Evolutionary conservation across 1,284 basidiomycete genomes (phyloP), one percentile per base, ranked within the genome.

Genomic region (Ustilago xerochloae): DNA sequence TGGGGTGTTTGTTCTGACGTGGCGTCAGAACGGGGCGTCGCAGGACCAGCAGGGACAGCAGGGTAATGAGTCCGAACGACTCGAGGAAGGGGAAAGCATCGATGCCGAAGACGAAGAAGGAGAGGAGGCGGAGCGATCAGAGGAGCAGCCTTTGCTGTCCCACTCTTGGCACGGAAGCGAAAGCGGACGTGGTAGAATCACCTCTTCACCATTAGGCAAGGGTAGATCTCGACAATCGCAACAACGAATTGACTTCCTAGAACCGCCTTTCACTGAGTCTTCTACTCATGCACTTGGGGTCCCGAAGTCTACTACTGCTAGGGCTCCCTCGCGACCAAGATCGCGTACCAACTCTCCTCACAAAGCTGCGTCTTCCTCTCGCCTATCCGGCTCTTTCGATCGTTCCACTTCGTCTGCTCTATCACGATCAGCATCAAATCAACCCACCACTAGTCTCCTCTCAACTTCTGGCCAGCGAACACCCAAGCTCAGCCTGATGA

Each of bases 1-100:
- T 43, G 94, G 94, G 0, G 94, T 97, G 3, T 94, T 94, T 48
- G 63, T 82, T n/a, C 57, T 84, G 1, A 83, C 82, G 0, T 71
- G 75, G 60, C 60, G 58, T 10, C 54, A 74, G 16, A 45, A 59
- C 3, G 55, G 38, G 10, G 30, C 50, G 10, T 41, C 36, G 2
- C n/a, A n/a, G n/a, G 32, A 38, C 1, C 41, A 26, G 8, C 41
- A 47, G 12, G 59, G 52, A 8, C 41, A 36, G 29, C 28, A n/a
- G 9, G 56, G 50, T n/a, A 45, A 24, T n/a, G n/a, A n/a, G n/a
- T n/a, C n/a, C n/a, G n/a, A n/a, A n/a, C n/a, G n/a, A n/a, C n/a
- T n/a, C n/a, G n/a, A n/a, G 13, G 24, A 8, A 22, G 52, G 41
- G 5, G 68, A 46, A 22, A 50, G 10, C 6, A 4, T 6, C 22